These are phyloP conservation scores for Gentiana straminea DNA, from an alignment of 257 asterid species.

Conservation along the genomic window DNA sequence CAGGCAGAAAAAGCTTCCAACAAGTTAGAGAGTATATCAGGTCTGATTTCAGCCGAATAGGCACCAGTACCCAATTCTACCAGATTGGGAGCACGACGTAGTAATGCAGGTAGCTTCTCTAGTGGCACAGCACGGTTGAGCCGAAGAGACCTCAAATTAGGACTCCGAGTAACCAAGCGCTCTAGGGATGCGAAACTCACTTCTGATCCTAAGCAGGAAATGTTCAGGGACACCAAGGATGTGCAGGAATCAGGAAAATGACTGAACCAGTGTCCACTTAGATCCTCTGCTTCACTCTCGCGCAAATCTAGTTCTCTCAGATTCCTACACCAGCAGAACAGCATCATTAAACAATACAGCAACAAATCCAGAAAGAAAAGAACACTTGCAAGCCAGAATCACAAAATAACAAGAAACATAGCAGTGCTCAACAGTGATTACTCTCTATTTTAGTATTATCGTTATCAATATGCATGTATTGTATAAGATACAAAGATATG, in stretches of 20 bases:
- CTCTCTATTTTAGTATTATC: no score
- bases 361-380: background rate
- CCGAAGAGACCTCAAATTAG: conserved; percentile 28
- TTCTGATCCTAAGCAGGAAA: conserved; percentile 32
- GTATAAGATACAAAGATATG: no score
- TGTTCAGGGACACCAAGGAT: conserved; percentile 33
- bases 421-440: no score
- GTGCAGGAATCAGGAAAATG: conserved; percentile 34
- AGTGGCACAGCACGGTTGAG: conserved; percentile 38
- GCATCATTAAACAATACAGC: background rate
- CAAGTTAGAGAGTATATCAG: conserved; percentile 39
- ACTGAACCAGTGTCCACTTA: conserved; percentile 43
- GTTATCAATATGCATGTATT: no score
- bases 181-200: conserved; percentile 33
- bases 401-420: no score
- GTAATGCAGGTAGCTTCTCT: conserved; percentile 33
- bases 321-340: conserved; percentile 17
- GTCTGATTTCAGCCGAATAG: conserved; percentile 24
- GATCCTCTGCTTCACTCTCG: conserved; percentile 41
- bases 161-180: conserved; percentile 30
- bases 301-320: conserved; percentile 40
- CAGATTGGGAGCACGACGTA: conserved; percentile 34
- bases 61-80: conserved; percentile 29
- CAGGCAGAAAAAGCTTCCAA: conserved; percentile 61
- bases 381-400: background rate